Percentiles rank a stretch among this genome's conserved stretches.
Conservation (phyloP, 202 grass and related monocot genomes). For the Schoenoplectus tabernaemontani region DNA sequence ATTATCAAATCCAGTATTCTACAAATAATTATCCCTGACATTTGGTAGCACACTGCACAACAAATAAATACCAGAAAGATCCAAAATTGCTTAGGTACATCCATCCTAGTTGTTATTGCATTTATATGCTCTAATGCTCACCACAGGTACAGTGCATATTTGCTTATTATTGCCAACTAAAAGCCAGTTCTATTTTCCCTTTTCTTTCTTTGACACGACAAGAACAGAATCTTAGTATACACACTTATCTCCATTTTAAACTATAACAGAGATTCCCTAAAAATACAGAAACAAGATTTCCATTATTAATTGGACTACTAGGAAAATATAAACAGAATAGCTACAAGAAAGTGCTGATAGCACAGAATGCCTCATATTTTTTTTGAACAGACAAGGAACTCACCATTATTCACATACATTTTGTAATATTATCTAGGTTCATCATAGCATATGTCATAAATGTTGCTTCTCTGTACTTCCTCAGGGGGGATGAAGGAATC, state of each 20-base stretch:
- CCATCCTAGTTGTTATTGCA: conserved; percentile 5
- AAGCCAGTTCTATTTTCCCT: background rate
- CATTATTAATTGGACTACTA: background rate
- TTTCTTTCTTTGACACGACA: background rate
- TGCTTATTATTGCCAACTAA: background rate
- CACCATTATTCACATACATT: conserved; percentile 9
- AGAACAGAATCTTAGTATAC: background rate
- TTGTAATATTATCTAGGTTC: conserved; percentile 7
- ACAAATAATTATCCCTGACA: background rate
- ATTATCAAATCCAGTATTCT: background rate
- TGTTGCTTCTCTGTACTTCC: conserved; percentile 64
- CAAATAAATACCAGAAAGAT: conserved; percentile 1
- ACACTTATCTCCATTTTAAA: background rate
- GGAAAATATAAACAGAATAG: background rate
- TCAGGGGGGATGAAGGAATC: conserved; percentile 89
- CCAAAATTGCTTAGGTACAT: background rate
- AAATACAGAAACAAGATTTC: background rate
- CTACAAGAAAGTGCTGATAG: background rate
- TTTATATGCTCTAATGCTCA: background rate
- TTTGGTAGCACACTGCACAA: conserved; percentile 3
- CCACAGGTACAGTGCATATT: background rate
- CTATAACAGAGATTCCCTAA: background rate
- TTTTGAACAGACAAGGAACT: background rate
- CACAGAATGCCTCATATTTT: background rate
- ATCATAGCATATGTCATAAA: conserved; percentile 35